Evolutionary conservation across 2,329 filamentous ascomycete genomes (phyloP).

Genomic region (Stylonectria norvegica): DNA sequence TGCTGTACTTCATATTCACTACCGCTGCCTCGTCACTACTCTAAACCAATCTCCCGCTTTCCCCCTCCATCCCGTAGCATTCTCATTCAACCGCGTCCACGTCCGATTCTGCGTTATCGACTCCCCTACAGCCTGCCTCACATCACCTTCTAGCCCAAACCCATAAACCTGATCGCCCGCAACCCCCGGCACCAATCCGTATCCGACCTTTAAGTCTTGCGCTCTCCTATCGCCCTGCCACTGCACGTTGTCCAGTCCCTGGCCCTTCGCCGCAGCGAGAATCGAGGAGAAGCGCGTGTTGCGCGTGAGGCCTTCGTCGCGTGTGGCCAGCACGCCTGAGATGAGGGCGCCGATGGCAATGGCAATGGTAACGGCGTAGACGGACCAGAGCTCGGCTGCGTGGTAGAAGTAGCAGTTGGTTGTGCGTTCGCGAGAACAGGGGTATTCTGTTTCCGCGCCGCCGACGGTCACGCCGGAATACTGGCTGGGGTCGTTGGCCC

Average conservation of each 20-base stretch:
- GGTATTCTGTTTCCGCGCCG: slow-evolving; percentile 9
- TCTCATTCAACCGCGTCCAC: too few relatives aligned
- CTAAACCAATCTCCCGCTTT: too few relatives aligned
- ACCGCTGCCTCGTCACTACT: too few relatives aligned
- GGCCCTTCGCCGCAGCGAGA: slow-evolving; percentile 21
- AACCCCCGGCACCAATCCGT: slow-evolving; percentile 19
- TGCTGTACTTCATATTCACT: too few relatives aligned
- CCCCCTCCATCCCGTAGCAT: too few relatives aligned
- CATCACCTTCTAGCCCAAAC: slow-evolving; percentile 26
- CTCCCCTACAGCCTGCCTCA: too few relatives aligned
- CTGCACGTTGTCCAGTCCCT: slow-evolving; percentile 22
- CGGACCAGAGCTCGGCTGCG: slow-evolving; percentile 17
- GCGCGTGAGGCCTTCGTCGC: slow-evolving; percentile 23
- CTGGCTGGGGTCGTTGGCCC: slow-evolving; percentile 17
- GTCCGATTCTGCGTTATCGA: too few relatives aligned
- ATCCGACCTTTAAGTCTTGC: slow-evolving; percentile 21
- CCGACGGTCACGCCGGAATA: slow-evolving; percentile 12
- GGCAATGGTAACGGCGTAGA: slow-evolving; percentile 23
- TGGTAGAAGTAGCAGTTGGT: slow-evolving; percentile 22
- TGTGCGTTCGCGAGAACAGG: slow-evolving; percentile 17
- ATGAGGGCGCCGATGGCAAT: slow-evolving; percentile 17
- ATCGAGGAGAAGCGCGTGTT: slow-evolving; percentile 25
- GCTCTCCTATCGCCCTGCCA: slow-evolving; percentile 20
- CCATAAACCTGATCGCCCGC: slow-evolving; percentile 20
- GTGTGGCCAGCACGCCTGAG: slow-evolving; percentile 20